Evolutionary conservation across 148 eudicot species (phyloP), one percentile per base, ranked within the genome.

Genomic region (Fagopyrum esculentum): DNA sequence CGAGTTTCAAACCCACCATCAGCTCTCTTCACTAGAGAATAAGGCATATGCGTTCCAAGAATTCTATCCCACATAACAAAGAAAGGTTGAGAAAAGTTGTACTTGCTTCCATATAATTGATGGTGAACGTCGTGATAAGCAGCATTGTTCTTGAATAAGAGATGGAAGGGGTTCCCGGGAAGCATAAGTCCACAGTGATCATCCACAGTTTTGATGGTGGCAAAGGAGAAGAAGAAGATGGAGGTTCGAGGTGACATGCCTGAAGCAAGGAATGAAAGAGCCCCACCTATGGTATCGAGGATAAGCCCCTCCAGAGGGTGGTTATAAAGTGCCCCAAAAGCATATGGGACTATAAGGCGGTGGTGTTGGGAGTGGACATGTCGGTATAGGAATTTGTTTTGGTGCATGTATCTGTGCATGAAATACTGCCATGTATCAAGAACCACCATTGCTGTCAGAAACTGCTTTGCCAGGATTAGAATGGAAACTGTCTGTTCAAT

Each of bases 181-280:
- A 75, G 77, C 77, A 75, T 75, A 45, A 75, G 71, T n/a, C 77
- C 77, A 19, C 77, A 75, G 59, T 75, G 77, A 22, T 75, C 77
- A 43, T 75, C 77, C 70, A 75, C 77, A 8, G 77, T 75, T 69
- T 82, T 82, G 13, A 82, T 75, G 77, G 84, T 82, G 49, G 84
- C 84, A 76, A 82, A 82, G 44, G 84, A 78, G 75, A 82, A 82
- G 73, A 82, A 82, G 79, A 78, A 82, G 72, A 82, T 79, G 49
- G 84, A 82, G 15, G 75, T 44, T 52, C 84, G 84, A 73, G 84
- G 84, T 6, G 84, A 78, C 84, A 82, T 82, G 59, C 84, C 84
- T 3, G 81, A 82, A 19, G 74, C 66, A 16, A 83, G 85, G 82
- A 83, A 83, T 11, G 85, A 71, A 4, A 83, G 77, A 13, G 80